Percentiles rank a stretch among this genome's conserved stretches.
phyloP scores from a whole-genome alignment of 345 rosid species.

The Aegle marmelos region DNA sequence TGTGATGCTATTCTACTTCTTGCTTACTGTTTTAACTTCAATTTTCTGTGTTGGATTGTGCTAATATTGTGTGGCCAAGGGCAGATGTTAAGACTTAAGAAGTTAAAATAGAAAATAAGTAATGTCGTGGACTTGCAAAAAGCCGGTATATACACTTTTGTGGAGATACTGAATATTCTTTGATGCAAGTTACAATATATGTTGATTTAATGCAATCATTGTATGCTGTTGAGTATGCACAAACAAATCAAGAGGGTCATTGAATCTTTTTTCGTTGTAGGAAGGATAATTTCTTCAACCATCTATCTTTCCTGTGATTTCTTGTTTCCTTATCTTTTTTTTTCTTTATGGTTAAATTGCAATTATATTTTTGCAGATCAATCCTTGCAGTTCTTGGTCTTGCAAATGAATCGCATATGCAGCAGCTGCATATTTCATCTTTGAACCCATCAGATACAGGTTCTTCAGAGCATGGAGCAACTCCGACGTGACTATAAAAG shows the following conservation, averaged over 20 bases:
- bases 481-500: slow-evolving; percentile 36
- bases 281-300: background rate
- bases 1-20: background rate
- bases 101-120: background rate
- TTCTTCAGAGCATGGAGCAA: slow-evolving; percentile 57
- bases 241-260: background rate
- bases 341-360: slow-evolving; percentile 9
- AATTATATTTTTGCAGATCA: slow-evolving; percentile 46
- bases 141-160: background rate
- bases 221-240: background rate
- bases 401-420: slow-evolving; percentile 41
- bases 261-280: background rate
- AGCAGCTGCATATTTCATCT: slow-evolving; percentile 37
- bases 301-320: background rate
- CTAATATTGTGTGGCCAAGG: background rate
- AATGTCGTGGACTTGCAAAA: background rate
- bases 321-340: background rate
- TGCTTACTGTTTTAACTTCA: background rate
- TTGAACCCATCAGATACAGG: slow-evolving; percentile 57
- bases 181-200: background rate
- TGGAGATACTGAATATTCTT: background rate
- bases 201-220: background rate
- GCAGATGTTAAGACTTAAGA: background rate
- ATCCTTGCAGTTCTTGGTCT: slow-evolving; percentile 74
- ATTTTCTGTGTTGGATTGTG: background rate